Conservation (phyloP, 2,329 filamentous ascomycete species). For the Ophiostoma montium region DNA sequence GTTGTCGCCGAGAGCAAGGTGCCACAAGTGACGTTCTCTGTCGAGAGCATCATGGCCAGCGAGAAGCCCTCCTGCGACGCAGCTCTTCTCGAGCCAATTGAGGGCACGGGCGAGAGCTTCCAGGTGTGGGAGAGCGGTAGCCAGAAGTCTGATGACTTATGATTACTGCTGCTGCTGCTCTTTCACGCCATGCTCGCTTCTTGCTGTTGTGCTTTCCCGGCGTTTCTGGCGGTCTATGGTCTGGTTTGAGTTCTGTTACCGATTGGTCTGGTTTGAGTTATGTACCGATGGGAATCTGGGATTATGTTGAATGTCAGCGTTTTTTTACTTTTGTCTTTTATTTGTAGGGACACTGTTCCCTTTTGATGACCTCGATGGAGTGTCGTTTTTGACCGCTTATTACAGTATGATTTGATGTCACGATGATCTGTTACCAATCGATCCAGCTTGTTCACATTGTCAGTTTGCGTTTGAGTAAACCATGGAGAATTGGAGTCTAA, state of each 20-base stretch:
- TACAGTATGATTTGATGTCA: neutral
- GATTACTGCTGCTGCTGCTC: neutral
- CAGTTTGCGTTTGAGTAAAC: too few species aligned
- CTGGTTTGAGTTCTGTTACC: neutral
- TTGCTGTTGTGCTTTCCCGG: neutral
- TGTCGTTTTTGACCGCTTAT: neutral
- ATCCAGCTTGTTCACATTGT: too few species aligned
- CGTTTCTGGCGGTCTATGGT: neutral
- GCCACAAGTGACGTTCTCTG: slow-evolving; percentile 13
- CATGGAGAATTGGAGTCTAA: too few species aligned
- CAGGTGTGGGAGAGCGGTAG: slow-evolving; percentile 60
- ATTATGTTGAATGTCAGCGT: neutral
- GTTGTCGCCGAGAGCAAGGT: neutral
- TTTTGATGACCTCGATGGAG: neutral
- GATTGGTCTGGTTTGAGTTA: neutral
- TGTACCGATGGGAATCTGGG: slow-evolving; percentile 1
- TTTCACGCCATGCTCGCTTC: neutral
- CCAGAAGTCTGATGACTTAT: slow-evolving; percentile 37
- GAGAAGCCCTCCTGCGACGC: slow-evolving; percentile 27
- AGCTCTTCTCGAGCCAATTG: slow-evolving; percentile 37
- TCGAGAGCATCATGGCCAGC: slow-evolving; percentile 25
- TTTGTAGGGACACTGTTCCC: neutral
- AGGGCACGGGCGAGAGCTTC: slow-evolving; percentile 46
- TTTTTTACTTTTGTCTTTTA: neutral
- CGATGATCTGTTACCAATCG: neutral